These are phyloP conservation scores for Blastocystis sp. DNA, from an alignment of 352 stramenopile genomes.

Conservation along the genomic window DNA sequence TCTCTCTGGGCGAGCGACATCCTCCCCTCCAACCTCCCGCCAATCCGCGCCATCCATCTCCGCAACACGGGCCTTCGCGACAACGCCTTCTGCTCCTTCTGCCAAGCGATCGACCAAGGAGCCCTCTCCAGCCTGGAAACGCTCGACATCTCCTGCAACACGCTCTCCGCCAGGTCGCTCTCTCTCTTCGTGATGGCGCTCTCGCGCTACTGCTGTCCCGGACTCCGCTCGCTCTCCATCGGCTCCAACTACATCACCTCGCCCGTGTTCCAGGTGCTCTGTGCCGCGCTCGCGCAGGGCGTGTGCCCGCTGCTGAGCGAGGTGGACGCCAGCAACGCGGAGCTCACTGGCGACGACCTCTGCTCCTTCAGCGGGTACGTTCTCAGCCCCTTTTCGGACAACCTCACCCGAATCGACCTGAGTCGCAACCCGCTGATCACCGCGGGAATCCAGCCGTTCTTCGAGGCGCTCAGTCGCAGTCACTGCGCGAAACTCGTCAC, in stretches of 20 bases:
- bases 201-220: not conserved
- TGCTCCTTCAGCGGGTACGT: not conserved
- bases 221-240: not conserved
- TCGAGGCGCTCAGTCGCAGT: not conserved
- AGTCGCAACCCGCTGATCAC: constrained; percentile 14
- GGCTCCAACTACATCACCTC: not conserved
- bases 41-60: not conserved
- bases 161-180: not conserved
- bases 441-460: not conserved
- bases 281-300: not conserved
- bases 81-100: not conserved
- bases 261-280: not conserved
- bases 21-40: not conserved
- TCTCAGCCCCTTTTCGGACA: constrained; percentile 14
- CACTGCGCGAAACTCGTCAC: not conserved
- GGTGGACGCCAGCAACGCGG: constrained; percentile 23
- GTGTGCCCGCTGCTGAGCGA: constrained; percentile 7
- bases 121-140: constrained; percentile 4
- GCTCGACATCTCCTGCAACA: constrained; percentile 13
- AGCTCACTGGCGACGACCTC: not conserved
- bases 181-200: not conserved
- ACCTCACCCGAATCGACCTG: constrained; percentile 33
- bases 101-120: not conserved
- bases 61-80: not conserved
- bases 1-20: constrained; percentile 15